Base-by-base conservation (phyloP, 2,329 filamentous ascomycete species). In the Aspergillus pseudoterreus region DNA sequence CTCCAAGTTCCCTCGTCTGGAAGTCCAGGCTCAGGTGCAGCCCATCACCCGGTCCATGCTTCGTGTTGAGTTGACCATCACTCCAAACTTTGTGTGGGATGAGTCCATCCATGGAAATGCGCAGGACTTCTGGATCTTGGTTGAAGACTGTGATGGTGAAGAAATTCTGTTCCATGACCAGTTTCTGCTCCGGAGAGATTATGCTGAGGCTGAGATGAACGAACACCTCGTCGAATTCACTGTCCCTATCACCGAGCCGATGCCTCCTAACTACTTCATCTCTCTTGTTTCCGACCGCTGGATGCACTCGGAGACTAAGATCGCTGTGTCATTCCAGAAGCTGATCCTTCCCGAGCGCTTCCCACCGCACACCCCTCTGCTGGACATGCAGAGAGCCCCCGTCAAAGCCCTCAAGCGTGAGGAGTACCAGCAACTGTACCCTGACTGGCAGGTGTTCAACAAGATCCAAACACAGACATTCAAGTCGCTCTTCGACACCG, bases 191-290 rank as follows among this genome's bases (percentile, higher is more conserved):
- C 88, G 92, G 41, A 91, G 87, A 66, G 90, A 96, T 56, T 96
- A 95, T 65, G 92, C 91, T 4, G 77, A 84, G 53, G 81, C 87
- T 1, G 92, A 97, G 64, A 82, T 86, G 68, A 96, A 92, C 57
- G 92, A 97, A 74, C 94, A 99, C 71, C 74, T 96, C 10, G 87
- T 99, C 24, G 94, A 99, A 61, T 94, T 99, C 63, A 97, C 92
- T 0, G 92, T 97, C 3, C 89, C 94, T 0, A 95, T 99, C 60
- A 92, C 90, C 0, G 94, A 99, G 61, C 95, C 95, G 0, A 95
- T 97, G 88, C 94, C 94, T 12, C 94, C 95, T 0, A 95, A 99
- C 71, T 99, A 99, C 75, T 99, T 99, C 74, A 90, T 99, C 63
- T 94, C 91, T 0, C 83, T 99, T 36, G 76, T 96, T 17, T 97